Evolutionary conservation across 116 monocot genomes (phyloP).

Genomic region (Papilionanthe hybrid): DNA sequence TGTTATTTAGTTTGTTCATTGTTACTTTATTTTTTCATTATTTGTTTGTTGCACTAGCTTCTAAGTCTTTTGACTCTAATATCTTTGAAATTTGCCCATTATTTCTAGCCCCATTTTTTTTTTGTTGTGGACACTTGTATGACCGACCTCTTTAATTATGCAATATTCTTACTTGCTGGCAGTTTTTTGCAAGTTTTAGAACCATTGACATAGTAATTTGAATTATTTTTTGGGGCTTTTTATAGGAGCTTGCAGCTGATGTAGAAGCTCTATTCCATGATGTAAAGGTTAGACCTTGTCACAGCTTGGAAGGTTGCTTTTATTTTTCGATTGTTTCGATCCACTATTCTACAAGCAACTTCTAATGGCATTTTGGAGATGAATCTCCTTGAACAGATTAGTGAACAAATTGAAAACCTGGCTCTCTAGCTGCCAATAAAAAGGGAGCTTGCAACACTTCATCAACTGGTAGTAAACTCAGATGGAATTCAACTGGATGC

Average conservation of each 20-base stretch:
- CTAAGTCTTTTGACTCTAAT: too few relatives aligned
- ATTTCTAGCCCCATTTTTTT: slow-evolving; percentile 69
- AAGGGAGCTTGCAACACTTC: slow-evolving; percentile 30
- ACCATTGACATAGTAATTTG: slow-evolving; percentile 67
- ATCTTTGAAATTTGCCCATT: slow-evolving; percentile 57
- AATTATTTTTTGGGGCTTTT: slow-evolving; percentile 61
- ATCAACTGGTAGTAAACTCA: neutral
- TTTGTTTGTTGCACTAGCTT: too few relatives aligned
- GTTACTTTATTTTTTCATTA: too few relatives aligned
- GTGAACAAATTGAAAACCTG: slow-evolving; percentile 45
- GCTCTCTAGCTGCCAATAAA: slow-evolving; percentile 35
- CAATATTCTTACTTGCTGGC: slow-evolving; percentile 49
- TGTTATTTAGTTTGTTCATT: too few relatives aligned
- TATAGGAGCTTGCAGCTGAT: slow-evolving; percentile 76
- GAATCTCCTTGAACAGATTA: slow-evolving; percentile 38
- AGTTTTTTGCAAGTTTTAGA: slow-evolving; percentile 67
- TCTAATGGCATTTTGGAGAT: slow-evolving; percentile 45
- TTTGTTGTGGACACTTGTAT: slow-evolving; percentile 73
- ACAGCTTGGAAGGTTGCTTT: slow-evolving; percentile 45
- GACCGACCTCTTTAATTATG: slow-evolving; percentile 63
- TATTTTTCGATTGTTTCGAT: slow-evolving; percentile 87
- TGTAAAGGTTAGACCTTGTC: slow-evolving; percentile 17
- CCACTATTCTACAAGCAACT: slow-evolving; percentile 59
- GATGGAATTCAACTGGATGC: slow-evolving; percentile 6
- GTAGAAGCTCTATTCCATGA: slow-evolving; percentile 82